A percentile compares a stretch with the other conserved stretches of the same genome.
phyloP scores from a whole-genome alignment of 768 basidiomycete species.

The Dentipellis sp. region DNA sequence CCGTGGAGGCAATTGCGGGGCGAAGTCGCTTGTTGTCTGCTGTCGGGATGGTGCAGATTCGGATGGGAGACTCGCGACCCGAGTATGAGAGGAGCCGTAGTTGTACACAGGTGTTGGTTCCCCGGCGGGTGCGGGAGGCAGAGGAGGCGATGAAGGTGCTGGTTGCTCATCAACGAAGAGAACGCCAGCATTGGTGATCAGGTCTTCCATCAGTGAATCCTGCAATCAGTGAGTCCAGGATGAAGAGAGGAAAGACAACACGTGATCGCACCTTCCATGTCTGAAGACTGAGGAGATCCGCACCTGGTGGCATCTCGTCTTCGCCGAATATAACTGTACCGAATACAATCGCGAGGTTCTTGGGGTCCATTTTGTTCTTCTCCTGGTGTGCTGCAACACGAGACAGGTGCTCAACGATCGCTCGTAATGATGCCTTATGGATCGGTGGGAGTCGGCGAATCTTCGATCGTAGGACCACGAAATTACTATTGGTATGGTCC shows the following conservation, averaged over 20 bases:
- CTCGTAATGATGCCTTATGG: constrained; percentile 78
- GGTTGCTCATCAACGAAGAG: constrained; percentile 51
- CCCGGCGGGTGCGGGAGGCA: constrained; percentile 63
- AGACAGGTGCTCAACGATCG: constrained; percentile 74
- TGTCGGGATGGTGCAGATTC: constrained; percentile 12
- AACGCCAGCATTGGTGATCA: constrained; percentile 59
- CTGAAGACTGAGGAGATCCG: constrained; percentile 70
- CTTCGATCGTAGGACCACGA: constrained; percentile 75
- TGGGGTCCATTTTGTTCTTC: constrained; percentile 90
- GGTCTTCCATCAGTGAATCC: constrained; percentile 77
- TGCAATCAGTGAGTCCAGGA: constrained; percentile 14
- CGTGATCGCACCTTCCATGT: constrained; percentile 49
- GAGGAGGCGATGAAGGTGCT: constrained; percentile 44
- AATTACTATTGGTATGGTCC: constrained; percentile 61
- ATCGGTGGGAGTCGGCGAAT: constrained; percentile 76
- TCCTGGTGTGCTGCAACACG: constrained; percentile 56
- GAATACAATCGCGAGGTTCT: constrained; percentile 89
- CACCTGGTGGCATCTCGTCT: constrained; percentile 67
- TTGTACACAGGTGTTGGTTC: constrained; percentile 47
- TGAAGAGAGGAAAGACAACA: background rate
- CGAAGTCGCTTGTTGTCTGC: constrained; percentile 50
- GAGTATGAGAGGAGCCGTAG: constrained; percentile 70
- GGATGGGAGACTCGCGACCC: constrained; percentile 35
- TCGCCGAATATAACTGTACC: constrained; percentile 86
- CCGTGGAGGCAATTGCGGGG: constrained; percentile 58